A percentile compares a stretch with the other conserved stretches of the same genome.
phyloP scores from a whole-genome alignment of 495 filamentous ascomycete species.

The Penicillium canescens region DNA sequence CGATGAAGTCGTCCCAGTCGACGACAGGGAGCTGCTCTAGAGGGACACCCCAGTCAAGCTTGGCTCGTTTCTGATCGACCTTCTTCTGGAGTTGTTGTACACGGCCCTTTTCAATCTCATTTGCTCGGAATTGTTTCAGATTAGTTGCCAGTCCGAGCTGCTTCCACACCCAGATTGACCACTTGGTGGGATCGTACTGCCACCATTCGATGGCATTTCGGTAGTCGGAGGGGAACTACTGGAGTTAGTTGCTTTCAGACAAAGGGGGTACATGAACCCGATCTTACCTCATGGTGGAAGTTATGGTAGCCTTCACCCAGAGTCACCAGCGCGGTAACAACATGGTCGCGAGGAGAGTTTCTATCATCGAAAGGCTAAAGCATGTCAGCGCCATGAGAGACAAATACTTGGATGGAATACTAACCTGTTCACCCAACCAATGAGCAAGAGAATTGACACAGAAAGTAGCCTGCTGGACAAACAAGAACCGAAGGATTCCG shows the following conservation, averaged over 20 bases:
- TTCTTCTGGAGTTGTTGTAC: constrained; percentile 94
- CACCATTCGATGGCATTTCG: constrained; percentile 92
- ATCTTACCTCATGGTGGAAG: constrained; percentile 74
- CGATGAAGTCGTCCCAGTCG: constrained; percentile 84
- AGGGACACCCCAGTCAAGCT: constrained; percentile 86
- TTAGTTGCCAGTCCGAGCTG: constrained; percentile 84
- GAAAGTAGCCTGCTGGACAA: constrained; percentile 95
- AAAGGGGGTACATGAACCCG: neutral
- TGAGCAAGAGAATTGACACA: constrained; percentile 94
- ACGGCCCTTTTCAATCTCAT: constrained; percentile 94
- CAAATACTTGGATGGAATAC: neutral
- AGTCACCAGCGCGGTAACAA: constrained; percentile 86
- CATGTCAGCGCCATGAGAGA: neutral
- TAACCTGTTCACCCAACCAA: constrained; percentile 79
- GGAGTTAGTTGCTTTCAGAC: neutral
- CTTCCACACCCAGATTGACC: constrained; percentile 88
- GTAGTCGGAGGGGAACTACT: constrained; percentile 90
- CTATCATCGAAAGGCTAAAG: constrained; percentile 84
- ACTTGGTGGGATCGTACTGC: constrained; percentile 96
- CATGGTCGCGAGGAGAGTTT: constrained; percentile 88
- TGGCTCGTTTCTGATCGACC: constrained; percentile 82
- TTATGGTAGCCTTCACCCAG: constrained; percentile 95
- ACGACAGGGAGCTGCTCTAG: constrained; percentile 87
- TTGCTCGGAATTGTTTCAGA: constrained; percentile 86
- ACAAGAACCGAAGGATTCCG: constrained; percentile 85